phyloP scores from a whole-genome alignment of 2,329 filamentous ascomycete species.

The Cadophora sp. region DNA sequence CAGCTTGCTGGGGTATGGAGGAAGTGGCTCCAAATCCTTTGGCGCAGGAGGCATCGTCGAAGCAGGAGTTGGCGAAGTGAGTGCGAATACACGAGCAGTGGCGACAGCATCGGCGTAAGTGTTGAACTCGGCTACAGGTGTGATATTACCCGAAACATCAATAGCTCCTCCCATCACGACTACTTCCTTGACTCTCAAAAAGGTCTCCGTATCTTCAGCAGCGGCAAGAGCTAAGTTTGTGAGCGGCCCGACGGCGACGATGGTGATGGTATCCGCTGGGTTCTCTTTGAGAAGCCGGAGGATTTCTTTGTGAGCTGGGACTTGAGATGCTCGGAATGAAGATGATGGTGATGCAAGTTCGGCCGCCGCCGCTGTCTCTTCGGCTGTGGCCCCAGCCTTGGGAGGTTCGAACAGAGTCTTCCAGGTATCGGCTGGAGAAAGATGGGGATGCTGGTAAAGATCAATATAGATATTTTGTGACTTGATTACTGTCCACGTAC shows the following conservation, averaged over 20 bases:
- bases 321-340: constrained; percentile 78
- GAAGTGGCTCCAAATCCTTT: constrained; percentile 56
- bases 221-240: constrained; percentile 94
- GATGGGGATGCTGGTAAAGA: constrained; percentile 68
- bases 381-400: constrained; percentile 54
- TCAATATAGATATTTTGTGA: constrained; percentile 27
- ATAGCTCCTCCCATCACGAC: constrained; percentile 95
- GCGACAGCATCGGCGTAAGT: constrained; percentile 86
- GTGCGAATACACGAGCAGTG: constrained; percentile 76
- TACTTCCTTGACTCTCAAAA: constrained; percentile 87
- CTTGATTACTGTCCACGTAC: constrained; percentile 45
- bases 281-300: constrained; percentile 84
- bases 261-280: constrained; percentile 83
- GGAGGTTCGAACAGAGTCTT: constrained; percentile 66
- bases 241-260: constrained; percentile 87
- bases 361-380: constrained; percentile 44
- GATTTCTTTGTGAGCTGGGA: constrained; percentile 83
- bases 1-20: constrained; percentile 68
- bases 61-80: constrained; percentile 75
- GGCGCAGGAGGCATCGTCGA: constrained; percentile 81
- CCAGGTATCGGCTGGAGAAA: constrained; percentile 78
- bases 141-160: constrained; percentile 79
- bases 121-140: constrained; percentile 93
- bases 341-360: constrained; percentile 45
- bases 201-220: constrained; percentile 85